Percentiles rank a stretch among this genome's conserved stretches.
Evolutionary conservation across 345 rosid species (phyloP).

Genomic region (Salix exigua): DNA sequence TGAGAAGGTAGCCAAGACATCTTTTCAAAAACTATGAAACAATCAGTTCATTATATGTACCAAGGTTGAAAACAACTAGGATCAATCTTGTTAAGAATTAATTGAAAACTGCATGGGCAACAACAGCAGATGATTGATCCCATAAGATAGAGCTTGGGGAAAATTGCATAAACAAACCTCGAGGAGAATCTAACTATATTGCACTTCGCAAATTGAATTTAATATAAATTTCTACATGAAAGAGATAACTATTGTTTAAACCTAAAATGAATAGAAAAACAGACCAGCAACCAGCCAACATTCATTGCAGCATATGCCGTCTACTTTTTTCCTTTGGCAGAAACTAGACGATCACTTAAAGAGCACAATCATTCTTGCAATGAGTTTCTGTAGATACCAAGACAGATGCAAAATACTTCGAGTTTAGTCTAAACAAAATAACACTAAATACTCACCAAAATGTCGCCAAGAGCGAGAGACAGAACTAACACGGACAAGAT

Average conservation of each 20-base stretch:
- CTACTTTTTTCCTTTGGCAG: background rate
- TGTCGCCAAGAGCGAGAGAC: constrained; percentile 67
- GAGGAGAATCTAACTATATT: background rate
- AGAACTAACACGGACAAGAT: constrained; percentile 57
- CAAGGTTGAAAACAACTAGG: background rate
- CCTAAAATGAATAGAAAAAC: background rate
- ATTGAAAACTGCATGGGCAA: background rate
- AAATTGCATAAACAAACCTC: background rate
- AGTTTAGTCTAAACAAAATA: background rate
- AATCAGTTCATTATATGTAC: background rate
- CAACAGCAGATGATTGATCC: background rate
- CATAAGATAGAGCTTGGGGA: background rate
- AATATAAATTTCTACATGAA: background rate
- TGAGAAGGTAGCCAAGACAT: background rate
- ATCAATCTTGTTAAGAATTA: background rate
- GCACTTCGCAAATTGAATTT: background rate
- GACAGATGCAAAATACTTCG: background rate
- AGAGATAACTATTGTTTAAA: background rate
- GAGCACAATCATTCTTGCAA: background rate
- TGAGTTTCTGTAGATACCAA: background rate
- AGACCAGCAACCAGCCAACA: background rate
- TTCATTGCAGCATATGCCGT: background rate
- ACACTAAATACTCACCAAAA: constrained; percentile 47
- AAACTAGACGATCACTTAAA: background rate
- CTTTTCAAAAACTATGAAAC: background rate